Base-by-base conservation (phyloP, 805 yeast genomes). In the Kregervanrija fluxuum region DNA sequence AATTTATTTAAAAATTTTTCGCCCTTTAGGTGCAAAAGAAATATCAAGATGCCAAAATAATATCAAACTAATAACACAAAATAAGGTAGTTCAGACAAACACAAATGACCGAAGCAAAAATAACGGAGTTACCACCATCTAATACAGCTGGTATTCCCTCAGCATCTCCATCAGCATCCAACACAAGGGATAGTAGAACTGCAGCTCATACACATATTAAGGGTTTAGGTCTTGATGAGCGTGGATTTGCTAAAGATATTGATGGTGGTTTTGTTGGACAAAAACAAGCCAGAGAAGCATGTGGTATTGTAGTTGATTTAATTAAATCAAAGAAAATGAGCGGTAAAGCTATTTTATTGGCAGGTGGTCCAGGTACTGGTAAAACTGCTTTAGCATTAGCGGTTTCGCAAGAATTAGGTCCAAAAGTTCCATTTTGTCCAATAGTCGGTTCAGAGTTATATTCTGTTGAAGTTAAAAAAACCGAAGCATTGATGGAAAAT, bases 341-440 rank as follows among this genome's bases (percentile, higher is more conserved):
- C 16, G 99, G 99, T 28, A 79, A 97, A 54, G 97, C 98, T 1
- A 93, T 90, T 15, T 68, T 93, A 50, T 74, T 93, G 48, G 98
- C 99, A 0, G 99, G 99, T 35, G 98, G 98, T 10, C 99, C 99
- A 30, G 87, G 96, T 11, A 93, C 99, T 0, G 99, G 99, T 66
- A 93, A 93, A 65, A 93, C 99, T 3, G 99, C 99, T 34, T 78
- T 93, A 56, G 99, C 99, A 11, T 85, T 89, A 84, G 99, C 97
- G 13, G 72, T 85, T 35, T 75, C 89, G 2, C 90, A 84, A 60
- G 80, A 78, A 42, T 69, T 85, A 54, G 82, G 82, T 9, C 57
- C 69, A 11, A 88, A 82, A 50, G 97, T 93, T 47, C 99, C 99
- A 35, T 93, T 93, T 65, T 91, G 97, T 35, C 88, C 95, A 9